phyloP scores from a whole-genome alignment of 345 rosid species.

The Eucalyptus paniculata region DNA sequence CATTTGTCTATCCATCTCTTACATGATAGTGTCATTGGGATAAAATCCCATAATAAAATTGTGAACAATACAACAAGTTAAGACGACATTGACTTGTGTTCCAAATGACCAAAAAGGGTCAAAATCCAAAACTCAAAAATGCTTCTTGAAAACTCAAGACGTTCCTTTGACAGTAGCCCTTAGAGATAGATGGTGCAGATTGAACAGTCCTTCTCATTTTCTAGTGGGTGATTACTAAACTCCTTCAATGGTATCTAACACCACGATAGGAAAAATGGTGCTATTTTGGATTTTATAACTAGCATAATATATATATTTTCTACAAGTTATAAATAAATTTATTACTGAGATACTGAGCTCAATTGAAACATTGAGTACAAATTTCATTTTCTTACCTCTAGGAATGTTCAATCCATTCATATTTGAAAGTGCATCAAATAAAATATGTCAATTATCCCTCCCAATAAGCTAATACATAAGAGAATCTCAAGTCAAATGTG shows the following conservation, averaged over 20 bases:
- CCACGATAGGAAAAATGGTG: neutral
- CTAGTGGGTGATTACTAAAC: neutral
- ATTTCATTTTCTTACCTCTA: neutral
- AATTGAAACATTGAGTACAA: too few relatives aligned
- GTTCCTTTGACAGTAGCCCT: neutral
- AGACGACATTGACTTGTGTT: too few relatives aligned
- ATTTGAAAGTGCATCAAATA: neutral
- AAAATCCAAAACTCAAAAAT: neutral
- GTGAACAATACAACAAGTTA: rapidly evolving
- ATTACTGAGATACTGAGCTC: neutral
- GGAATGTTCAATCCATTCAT: neutral
- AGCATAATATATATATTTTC: neutral
- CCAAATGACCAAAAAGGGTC: neutral
- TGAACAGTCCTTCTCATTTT: neutral
- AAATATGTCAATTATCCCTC: neutral
- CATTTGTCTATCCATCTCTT: neutral
- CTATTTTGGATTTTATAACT: neutral
- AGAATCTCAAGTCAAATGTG: neutral
- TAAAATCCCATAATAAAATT: neutral
- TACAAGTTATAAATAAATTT: neutral
- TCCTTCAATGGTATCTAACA: neutral
- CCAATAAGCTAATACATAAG: neutral
- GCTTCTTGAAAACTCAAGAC: neutral
- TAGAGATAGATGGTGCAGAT: neutral
- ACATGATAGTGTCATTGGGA: neutral